These are phyloP conservation scores for Cornus suecica DNA, from an alignment of 148 eudicot genomes.

Conservation along the genomic window DNA sequence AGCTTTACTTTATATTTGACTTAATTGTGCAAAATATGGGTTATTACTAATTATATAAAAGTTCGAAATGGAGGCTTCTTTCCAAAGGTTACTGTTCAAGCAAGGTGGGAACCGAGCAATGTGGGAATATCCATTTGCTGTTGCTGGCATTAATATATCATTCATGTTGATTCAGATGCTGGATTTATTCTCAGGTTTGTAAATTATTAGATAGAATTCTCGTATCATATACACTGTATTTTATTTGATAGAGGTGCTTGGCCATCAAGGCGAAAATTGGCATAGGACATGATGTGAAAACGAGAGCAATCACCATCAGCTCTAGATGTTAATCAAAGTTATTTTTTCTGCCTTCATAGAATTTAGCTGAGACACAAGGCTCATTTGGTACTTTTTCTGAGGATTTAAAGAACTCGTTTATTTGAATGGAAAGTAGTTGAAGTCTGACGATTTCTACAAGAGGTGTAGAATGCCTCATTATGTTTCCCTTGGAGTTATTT, in stretches of 20 bases:
- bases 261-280: not conserved
- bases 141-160: conserved; percentile 85
- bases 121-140: conserved; percentile 99
- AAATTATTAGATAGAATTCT: not conserved
- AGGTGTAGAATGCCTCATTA: not conserved
- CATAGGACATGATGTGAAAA: not conserved
- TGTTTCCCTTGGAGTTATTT: not conserved
- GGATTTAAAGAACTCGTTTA: not conserved
- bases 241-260: not conserved
- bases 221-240: not conserved
- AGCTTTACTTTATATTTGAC: not conserved
- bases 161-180: conserved; percentile 92
- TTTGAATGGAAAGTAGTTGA: too few relatives aligned
- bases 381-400: not conserved
- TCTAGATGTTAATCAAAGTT: not conserved
- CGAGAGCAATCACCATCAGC: not conserved
- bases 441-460: not conserved
- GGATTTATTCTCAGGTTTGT: conserved; percentile 69
- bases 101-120: conserved; percentile 65
- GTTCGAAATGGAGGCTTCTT: conserved; percentile 59
- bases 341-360: too few relatives aligned
- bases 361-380: not conserved
- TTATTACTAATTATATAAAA: conserved; percentile 25
- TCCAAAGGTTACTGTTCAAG: conserved; percentile 75
- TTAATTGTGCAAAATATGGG: conserved; percentile 4